Percentiles rank a stretch among this genome's conserved stretches.
Evolutionary conservation across 176 grass and related monocot genomes (phyloP).

Genomic region (Musa beccarii): DNA sequence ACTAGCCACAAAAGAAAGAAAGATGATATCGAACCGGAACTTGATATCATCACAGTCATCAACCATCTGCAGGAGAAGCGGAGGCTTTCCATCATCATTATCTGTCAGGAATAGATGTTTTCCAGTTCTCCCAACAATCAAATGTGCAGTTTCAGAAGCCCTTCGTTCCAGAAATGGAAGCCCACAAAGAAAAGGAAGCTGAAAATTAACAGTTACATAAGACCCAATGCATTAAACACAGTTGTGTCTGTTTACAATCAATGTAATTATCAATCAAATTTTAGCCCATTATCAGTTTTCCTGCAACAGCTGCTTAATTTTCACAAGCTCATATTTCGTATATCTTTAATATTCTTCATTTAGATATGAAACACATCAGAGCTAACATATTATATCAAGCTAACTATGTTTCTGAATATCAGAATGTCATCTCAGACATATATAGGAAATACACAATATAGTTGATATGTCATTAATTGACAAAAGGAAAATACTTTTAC

Average conservation of each 20-base stretch:
- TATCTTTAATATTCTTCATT: too few relatives aligned
- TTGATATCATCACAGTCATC: slow-evolving; percentile 76
- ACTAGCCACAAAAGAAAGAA: neutral
- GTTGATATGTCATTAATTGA: neutral
- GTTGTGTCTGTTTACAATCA: too few relatives aligned
- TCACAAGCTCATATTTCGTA: too few relatives aligned
- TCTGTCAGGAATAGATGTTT: slow-evolving; percentile 94
- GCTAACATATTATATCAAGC: neutral
- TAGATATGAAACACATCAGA: neutral
- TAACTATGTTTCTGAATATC: neutral
- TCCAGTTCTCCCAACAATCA: slow-evolving; percentile 84
- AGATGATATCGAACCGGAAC: slow-evolving; percentile 49
- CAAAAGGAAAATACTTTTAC: slow-evolving; percentile 18
- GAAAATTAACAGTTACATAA: slow-evolving; percentile 5
- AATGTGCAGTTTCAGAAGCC: slow-evolving; percentile 58
- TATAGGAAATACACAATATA: neutral
- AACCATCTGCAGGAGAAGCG: slow-evolving; percentile 80
- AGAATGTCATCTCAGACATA: neutral
- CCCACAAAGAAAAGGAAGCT: slow-evolving; percentile 92
- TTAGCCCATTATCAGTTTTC: too few relatives aligned
- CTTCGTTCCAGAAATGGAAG: slow-evolving; percentile 61
- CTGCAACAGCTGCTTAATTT: too few relatives aligned
- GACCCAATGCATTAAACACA: too few relatives aligned
- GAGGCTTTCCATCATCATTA: slow-evolving; percentile 51
- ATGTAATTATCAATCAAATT: slow-evolving; percentile 5